Percentiles rank a stretch among this genome's conserved stretches.
Conservation (phyloP, 2,329 filamentous ascomycete genomes). For the Neofusicoccum cordaticola region DNA sequence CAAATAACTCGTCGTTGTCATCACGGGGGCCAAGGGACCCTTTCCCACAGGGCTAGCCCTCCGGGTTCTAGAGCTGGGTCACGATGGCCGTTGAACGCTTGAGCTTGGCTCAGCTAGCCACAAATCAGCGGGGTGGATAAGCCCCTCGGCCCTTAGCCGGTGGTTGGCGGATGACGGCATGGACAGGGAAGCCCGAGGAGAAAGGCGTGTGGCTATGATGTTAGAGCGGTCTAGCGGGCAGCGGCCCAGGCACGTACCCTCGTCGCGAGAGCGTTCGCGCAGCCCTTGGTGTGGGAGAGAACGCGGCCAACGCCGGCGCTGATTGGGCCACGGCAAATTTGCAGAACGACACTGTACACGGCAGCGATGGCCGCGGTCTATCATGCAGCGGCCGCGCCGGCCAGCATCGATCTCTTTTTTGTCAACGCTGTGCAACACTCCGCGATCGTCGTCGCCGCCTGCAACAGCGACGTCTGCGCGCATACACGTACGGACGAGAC, state of each 20-base stretch:
- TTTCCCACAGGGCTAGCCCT: neutral
- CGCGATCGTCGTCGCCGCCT: no score
- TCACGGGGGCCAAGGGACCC: neutral
- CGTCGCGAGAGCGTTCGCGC: no score
- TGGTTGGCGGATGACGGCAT: neutral
- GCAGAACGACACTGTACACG: no score
- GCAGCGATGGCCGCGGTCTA: no score
- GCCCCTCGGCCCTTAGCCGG: neutral
- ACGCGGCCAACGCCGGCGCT: no score
- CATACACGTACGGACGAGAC: neutral
- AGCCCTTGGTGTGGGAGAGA: no score
- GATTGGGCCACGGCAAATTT: no score
- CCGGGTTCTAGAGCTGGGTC: neutral
- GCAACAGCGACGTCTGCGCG: no score
- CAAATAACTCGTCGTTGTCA: neutral
- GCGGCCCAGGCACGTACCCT: neutral
- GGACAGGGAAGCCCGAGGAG: neutral
- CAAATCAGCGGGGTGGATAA: neutral
- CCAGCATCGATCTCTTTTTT: neutral
- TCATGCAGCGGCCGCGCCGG: no score
- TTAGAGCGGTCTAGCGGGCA: neutral
- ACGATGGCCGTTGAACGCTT: neutral
- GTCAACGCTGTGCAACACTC: neutral
- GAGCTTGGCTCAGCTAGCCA: conserved; percentile 13
- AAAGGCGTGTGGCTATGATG: neutral